Evolutionary conservation across 805 yeast genomes (phyloP).

Genomic region (Pichia rugopelliculosa): DNA sequence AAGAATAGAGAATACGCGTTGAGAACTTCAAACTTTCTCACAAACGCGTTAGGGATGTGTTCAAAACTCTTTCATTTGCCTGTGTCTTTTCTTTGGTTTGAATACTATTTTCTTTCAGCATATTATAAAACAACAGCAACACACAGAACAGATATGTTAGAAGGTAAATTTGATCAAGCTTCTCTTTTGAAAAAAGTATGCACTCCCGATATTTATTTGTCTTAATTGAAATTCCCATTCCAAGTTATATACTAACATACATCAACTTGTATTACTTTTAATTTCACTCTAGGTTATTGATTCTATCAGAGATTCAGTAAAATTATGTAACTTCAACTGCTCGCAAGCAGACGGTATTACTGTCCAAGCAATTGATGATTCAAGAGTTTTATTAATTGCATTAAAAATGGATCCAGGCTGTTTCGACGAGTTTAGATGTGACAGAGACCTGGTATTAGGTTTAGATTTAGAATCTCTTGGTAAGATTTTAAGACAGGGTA

Average conservation of each 20-base stretch:
- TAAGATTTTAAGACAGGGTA: constrained; percentile 86
- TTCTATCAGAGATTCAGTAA: constrained; percentile 89
- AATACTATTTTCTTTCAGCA: background rate
- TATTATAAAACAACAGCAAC: background rate
- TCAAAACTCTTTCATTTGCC: background rate
- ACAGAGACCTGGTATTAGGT: constrained; percentile 86
- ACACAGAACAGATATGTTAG: constrained; percentile 57
- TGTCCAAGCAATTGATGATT: constrained; percentile 95
- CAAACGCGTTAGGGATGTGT: background rate
- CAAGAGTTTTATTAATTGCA: constrained; percentile 89
- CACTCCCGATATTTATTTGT: constrained; percentile 6
- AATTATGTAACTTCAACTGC: constrained; percentile 93
- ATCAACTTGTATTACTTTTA: background rate
- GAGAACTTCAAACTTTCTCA: background rate
- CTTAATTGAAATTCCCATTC: background rate
- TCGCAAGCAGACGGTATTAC: constrained; percentile 83
- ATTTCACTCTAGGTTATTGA: constrained; percentile 55
- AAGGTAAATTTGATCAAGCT: constrained; percentile 94
- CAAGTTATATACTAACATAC: background rate
- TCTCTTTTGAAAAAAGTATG: constrained; percentile 72
- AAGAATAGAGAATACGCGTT: background rate
- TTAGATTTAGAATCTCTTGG: constrained; percentile 81
- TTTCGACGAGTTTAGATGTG: constrained; percentile 90
- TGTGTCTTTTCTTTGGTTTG: background rate
- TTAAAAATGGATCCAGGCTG: constrained; percentile 82